phyloP scores from a whole-genome alignment of 192 early-diverging fungal genomes.

The Chytriomyces confervae region DNA sequence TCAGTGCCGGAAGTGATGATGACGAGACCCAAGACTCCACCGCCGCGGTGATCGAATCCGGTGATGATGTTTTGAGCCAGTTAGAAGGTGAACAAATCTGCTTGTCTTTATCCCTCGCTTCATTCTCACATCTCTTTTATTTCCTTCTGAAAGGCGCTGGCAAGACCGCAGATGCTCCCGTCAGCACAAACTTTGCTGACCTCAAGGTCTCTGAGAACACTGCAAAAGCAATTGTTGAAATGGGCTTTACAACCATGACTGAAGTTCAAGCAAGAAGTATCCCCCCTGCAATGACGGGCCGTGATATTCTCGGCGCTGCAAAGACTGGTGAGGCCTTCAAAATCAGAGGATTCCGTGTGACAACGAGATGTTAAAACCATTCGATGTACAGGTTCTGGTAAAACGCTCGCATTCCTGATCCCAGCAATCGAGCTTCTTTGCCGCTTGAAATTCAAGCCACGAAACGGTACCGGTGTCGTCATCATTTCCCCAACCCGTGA shows the following conservation, averaged over 20 bases:
- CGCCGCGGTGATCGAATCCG: background rate
- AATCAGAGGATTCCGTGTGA: background rate
- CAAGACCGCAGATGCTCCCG: background rate
- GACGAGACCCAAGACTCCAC: conserved; percentile 7
- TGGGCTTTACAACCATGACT: conserved; percentile 95
- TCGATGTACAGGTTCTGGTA: conserved; percentile 33
- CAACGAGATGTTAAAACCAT: background rate
- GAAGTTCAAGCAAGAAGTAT: conserved; percentile 96
- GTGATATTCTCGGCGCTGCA: conserved; percentile 97
- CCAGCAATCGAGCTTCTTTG: conserved; percentile 92
- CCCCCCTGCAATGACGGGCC: conserved; percentile 92
- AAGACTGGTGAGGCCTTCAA: conserved; percentile 76
- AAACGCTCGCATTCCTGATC: conserved; percentile 96
- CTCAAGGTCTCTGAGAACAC: conserved; percentile 83
- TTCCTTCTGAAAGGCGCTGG: background rate
- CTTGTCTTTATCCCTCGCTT: background rate
- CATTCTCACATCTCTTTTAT: background rate
- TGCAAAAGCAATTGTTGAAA: conserved; percentile 78
- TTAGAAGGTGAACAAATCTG: conserved; percentile 23
- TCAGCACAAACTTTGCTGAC: conserved; percentile 71
- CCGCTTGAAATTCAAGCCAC: conserved; percentile 92
- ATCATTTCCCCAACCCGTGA: conserved; percentile 98
- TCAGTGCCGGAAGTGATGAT: conserved; percentile 3
- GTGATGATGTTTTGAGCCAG: background rate
- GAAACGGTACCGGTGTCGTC: conserved; percentile 91